Base-by-base conservation (phyloP, 257 asterid genomes). In the Solanum chilense region DNA sequence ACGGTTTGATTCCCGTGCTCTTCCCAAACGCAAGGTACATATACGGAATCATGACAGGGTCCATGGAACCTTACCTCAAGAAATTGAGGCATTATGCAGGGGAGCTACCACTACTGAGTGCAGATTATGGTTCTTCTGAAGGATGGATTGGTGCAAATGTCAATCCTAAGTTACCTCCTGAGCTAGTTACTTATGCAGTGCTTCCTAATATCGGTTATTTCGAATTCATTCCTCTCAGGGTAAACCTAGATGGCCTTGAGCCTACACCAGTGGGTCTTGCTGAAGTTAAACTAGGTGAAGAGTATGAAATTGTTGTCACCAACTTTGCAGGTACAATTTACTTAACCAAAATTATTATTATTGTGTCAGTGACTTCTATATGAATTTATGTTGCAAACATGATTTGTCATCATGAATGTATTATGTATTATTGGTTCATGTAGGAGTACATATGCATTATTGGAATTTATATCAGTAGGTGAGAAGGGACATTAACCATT, bases 121-220 rank as follows among this genome's bases (percentile, higher is more conserved):
- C 99, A 9, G 99, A 96, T 90, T 97, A 96, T 78, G 99, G 99
- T 10, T 89, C 99, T 66, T 97, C 99, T 2, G 99, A 97, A 89
- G 99, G 99, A 82, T 97, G 99, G 99, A 88, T 97, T 21, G 99
- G 97, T 13, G 96, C 95, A 0, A 97, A 97, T 73, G 94, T 97
- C 18, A 93, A 94, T 73, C 99, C 98, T 20, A 88, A 86, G 41
- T 77, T 93, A 74, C 93, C 99, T 2, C 99, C 99, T 0, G 99
- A 97, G 87, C 18, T 12, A 73, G 97, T 88, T n/a, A 93, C 96
- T 49, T 97, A 89, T 87, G 95, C 97, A 0, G 98, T 97, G 76
- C 96, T 95, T 86, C 99, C 99, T 1, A 91, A 96, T 89, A 93
- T 93, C 13, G 98, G 97, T 41, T 97, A 92, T 77, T 97, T 96